Percentiles rank a stretch among this genome's conserved stretches.
phyloP scores from a whole-genome alignment of 1,284 basidiomycete species.

The Sporisorium scitamineum region DNA sequence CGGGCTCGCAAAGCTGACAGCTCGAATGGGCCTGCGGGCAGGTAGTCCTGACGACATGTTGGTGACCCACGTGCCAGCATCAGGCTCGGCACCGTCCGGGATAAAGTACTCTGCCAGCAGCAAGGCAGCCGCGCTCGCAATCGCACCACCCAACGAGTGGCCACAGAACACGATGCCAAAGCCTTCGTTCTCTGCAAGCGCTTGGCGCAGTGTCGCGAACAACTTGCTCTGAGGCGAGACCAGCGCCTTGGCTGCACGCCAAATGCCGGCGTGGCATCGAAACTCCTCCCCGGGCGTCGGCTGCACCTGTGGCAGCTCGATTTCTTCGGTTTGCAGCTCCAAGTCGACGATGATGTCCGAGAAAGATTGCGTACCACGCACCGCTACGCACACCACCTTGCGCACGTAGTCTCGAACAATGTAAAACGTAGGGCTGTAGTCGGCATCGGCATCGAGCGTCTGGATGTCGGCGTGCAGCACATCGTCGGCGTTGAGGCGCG shows the following conservation, averaged over 20 bases:
- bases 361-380: slow-evolving; percentile 67
- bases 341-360: slow-evolving; percentile 68
- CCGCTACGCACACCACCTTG: slow-evolving; percentile 64
- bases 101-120: slow-evolving; percentile 63
- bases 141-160: slow-evolving; percentile 65
- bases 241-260: slow-evolving; percentile 62
- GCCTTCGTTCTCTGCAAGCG: slow-evolving; percentile 60
- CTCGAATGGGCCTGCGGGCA: slow-evolving; percentile 57
- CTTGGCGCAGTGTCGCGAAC: slow-evolving; percentile 52
- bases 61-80: slow-evolving; percentile 60
- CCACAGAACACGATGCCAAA: slow-evolving; percentile 67
- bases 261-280: slow-evolving; percentile 65
- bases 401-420: slow-evolving; percentile 63
- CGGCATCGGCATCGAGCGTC: slow-evolving; percentile 61
- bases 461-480: slow-evolving; percentile 68
- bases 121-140: slow-evolving; percentile 64
- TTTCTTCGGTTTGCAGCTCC: slow-evolving; percentile 62
- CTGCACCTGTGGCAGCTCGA: slow-evolving; percentile 59
- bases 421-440: slow-evolving; percentile 67
- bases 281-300: slow-evolving; percentile 50
- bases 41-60: slow-evolving; percentile 58
- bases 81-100: slow-evolving; percentile 37
- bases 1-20: slow-evolving; percentile 66
- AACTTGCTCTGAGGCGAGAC: slow-evolving; percentile 61
- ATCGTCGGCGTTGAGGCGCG: slow-evolving; percentile 63